Conservation (phyloP, 2,329 filamentous ascomycete genomes). For the Colletotrichum plurivorum region DNA sequence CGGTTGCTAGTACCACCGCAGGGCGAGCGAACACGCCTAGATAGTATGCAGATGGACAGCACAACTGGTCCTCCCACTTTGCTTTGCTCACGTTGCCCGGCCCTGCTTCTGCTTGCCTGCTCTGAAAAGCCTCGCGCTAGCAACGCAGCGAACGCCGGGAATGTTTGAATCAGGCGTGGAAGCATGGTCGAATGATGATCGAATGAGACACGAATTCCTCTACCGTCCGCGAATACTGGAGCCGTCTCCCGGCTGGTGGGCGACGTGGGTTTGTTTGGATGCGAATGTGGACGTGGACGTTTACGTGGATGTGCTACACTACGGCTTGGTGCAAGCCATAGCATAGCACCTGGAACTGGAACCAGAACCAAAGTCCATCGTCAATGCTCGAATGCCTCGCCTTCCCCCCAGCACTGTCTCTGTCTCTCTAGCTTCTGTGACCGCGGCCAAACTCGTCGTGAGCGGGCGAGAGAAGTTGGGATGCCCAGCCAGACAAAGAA, state of each 20-base stretch:
- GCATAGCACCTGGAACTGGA: neutral
- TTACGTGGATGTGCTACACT: slow-evolving; percentile 5
- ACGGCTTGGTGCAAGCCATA: neutral
- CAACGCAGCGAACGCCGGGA: neutral
- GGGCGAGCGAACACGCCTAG: slow-evolving; percentile 12
- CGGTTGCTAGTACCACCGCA: neutral
- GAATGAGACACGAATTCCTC: slow-evolving; percentile 34
- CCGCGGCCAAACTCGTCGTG: slow-evolving; percentile 17
- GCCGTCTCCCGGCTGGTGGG: neutral
- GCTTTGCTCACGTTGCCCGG: neutral
- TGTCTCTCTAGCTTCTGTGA: slow-evolving; percentile 20
- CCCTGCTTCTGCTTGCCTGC: neutral
- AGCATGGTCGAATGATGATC: slow-evolving; percentile 32
- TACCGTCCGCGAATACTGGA: slow-evolving; percentile 8
- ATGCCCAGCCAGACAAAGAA: slow-evolving; percentile 22
- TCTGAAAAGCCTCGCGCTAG: slow-evolving; percentile 16
- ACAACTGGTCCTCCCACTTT: too few relatives aligned
- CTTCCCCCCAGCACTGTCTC: too few relatives aligned
- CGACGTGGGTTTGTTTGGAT: neutral
- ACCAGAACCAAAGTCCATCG: slow-evolving; percentile 7
- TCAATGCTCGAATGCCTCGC: too few relatives aligned
- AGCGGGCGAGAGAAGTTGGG: slow-evolving; percentile 17
- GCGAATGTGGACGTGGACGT: neutral
- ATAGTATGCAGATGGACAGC: too few relatives aligned
- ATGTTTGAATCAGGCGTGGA: slow-evolving; percentile 32